phyloP scores from a whole-genome alignment of 768 basidiomycete genomes.

The Megacollybia marginata region DNA sequence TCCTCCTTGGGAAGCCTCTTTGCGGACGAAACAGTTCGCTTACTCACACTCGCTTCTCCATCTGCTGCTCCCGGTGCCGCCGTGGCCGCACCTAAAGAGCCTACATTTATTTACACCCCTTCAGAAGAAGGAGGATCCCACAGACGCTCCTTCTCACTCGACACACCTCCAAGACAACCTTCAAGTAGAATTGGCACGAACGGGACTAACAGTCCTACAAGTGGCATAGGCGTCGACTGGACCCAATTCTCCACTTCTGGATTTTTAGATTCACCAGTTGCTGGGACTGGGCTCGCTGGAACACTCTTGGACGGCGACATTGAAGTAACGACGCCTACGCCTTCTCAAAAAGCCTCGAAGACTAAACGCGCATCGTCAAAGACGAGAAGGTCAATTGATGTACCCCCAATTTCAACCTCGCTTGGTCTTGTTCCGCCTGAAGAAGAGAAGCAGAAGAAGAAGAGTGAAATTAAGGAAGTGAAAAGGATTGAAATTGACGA shows the following conservation, averaged over 20 bases:
- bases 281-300: constrained; percentile 38
- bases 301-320: constrained; percentile 55
- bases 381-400: not conserved
- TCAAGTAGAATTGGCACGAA: constrained; percentile 8
- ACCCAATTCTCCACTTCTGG: constrained; percentile 59
- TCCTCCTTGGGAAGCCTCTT: constrained; percentile 46
- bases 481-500: constrained; percentile 61
- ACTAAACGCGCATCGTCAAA: constrained; percentile 10
- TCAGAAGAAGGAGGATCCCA: constrained; percentile 15
- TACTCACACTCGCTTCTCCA: constrained; percentile 32
- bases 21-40: constrained; percentile 57
- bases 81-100: constrained; percentile 9
- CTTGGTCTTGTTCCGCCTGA: not conserved
- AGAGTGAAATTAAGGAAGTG: constrained; percentile 35
- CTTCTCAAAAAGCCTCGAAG: constrained; percentile 24
- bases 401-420: constrained; percentile 5
- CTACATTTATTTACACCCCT: constrained; percentile 16
- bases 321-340: constrained; percentile 40
- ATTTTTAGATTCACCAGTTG: constrained; percentile 38
- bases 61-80: constrained; percentile 41
- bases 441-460: constrained; percentile 5
- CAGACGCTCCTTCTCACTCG: constrained; percentile 24
- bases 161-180: not conserved
- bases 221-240: constrained; percentile 46
- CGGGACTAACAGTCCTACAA: constrained; percentile 5